phyloP scores from a whole-genome alignment of 2,329 filamentous ascomycete genomes.

The Metarhizium sp. region DNA sequence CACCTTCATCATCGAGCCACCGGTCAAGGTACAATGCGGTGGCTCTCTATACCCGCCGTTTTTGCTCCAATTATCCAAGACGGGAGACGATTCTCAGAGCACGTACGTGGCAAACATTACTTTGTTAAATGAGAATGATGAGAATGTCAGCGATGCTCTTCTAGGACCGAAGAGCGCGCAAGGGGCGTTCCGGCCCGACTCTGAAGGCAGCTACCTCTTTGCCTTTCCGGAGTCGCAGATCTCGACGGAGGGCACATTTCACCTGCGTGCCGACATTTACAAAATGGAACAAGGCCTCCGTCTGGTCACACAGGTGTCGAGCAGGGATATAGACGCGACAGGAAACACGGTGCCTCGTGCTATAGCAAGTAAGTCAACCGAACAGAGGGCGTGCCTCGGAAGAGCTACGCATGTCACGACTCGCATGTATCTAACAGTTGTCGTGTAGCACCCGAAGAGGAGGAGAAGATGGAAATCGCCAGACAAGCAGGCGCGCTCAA shows the following conservation, averaged over 20 bases:
- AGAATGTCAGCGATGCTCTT: background rate
- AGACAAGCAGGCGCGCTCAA: too few species aligned
- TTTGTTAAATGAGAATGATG: background rate
- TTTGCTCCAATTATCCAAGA: slow-evolving; percentile 3
- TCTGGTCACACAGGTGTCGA: background rate
- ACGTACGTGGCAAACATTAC: background rate
- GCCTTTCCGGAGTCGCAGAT: background rate
- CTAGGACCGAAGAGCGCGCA: background rate
- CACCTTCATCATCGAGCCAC: slow-evolving; percentile 16
- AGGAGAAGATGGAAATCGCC: background rate
- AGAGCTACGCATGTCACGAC: background rate
- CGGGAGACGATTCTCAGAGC: background rate
- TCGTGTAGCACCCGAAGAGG: background rate
- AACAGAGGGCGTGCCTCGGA: background rate
- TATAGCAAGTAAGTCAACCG: background rate
- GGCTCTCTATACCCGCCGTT: slow-evolving; percentile 14
- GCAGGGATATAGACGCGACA: background rate
- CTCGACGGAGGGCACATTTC: background rate
- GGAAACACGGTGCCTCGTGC: background rate
- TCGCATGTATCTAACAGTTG: background rate
- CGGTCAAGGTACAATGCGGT: slow-evolving; percentile 9
- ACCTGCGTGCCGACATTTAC: background rate
- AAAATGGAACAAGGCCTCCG: background rate
- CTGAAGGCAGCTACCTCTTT: background rate
- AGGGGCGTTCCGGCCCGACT: background rate